phyloP scores from a whole-genome alignment of 2,329 filamentous ascomycete species.

The Ceratocystis harringtonii region DNA sequence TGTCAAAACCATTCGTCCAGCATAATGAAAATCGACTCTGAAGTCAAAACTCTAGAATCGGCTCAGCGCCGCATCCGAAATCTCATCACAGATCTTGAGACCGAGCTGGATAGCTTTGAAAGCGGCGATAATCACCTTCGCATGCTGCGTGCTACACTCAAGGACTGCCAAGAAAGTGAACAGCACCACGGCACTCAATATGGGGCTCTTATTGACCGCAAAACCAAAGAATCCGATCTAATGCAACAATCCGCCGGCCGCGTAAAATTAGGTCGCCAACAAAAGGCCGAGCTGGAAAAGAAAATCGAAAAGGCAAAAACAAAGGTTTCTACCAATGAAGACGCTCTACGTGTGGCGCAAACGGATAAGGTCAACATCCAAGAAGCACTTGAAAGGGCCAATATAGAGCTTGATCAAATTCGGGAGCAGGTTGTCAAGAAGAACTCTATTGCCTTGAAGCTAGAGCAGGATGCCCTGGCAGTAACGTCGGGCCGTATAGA shows the following conservation, averaged over 20 bases:
- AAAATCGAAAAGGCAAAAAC: conserved; percentile 1
- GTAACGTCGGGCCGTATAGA: conserved; percentile 30
- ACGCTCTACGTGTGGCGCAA: conserved; percentile 23
- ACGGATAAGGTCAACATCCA: conserved; percentile 8
- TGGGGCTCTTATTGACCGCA: conserved; percentile 35
- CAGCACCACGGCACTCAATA: conserved; percentile 40
- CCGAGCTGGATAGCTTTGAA: conserved; percentile 50
- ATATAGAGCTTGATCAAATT: conserved; percentile 27
- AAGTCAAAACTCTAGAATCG: not conserved
- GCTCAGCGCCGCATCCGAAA: conserved; percentile 25
- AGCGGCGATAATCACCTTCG: conserved; percentile 54
- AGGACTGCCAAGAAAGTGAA: conserved; percentile 32
- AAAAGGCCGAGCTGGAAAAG: not conserved
- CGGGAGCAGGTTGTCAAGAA: conserved; percentile 24
- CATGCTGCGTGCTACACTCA: conserved; percentile 41
- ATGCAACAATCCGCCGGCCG: not conserved
- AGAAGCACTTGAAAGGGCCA: conserved; percentile 27
- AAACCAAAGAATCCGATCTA: conserved; percentile 27
- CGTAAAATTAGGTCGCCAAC: not conserved
- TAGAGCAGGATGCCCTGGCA: conserved; percentile 38
- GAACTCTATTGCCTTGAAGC: conserved; percentile 35
- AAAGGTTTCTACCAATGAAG: conserved; percentile 22
- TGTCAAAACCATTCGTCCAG: conserved; percentile 34
- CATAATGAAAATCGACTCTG: conserved; percentile 26
- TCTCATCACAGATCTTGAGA: conserved; percentile 33